Conservation (phyloP, 148 eudicot species). For the Amaranthus hypochondriacus region DNA sequence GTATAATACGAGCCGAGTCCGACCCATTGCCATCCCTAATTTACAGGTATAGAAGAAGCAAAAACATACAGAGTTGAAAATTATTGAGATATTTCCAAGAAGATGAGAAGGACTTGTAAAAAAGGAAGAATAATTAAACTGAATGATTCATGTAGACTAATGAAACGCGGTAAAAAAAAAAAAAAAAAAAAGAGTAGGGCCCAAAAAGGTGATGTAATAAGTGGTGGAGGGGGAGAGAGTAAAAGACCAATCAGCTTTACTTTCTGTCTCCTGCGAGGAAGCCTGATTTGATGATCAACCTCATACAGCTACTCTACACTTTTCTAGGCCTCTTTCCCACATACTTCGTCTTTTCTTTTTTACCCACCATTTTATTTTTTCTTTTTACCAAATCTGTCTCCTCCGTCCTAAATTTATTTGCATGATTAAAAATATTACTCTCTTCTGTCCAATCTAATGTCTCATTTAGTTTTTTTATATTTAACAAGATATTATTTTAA, state of each 20-base stretch:
- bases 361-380: neutral
- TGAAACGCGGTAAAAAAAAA: neutral
- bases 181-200: neutral
- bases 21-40: too few relatives aligned
- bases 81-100: neutral
- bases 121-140: too few relatives aligned
- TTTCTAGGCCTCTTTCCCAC: neutral
- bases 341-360: neutral
- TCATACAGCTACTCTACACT: slow-evolving; percentile 15
- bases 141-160: too few relatives aligned
- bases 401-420: too few relatives aligned
- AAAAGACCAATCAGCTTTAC: slow-evolving; percentile 24
- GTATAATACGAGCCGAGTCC: too few relatives aligned
- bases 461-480: neutral
- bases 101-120: neutral
- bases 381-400: neutral
- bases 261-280: slow-evolving; percentile 38
- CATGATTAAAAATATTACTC: too few relatives aligned
- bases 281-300: slow-evolving; percentile 30
- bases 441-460: too few relatives aligned
- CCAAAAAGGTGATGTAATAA: neutral
- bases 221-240: slow-evolving; percentile 8
- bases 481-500: too few relatives aligned
- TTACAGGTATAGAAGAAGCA: too few relatives aligned
- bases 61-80: too few relatives aligned